phyloP scores from a whole-genome alignment of 2,329 filamentous ascomycete species.

The Scopulariopsis brevicaulis region DNA sequence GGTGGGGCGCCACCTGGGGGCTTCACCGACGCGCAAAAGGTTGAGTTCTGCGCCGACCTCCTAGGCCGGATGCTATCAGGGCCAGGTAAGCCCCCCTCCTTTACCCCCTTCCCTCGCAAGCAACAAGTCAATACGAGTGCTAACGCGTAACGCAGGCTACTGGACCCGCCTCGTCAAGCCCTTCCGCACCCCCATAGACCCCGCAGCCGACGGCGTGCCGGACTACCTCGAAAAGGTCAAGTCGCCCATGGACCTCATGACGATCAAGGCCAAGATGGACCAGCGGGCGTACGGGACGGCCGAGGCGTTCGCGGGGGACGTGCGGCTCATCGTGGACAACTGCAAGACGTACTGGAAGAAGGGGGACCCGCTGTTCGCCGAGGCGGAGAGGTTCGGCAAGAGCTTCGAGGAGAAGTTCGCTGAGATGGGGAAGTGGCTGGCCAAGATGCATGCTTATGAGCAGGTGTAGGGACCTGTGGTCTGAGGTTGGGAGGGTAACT shows the following conservation, averaged over 20 bases:
- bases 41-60: slow-evolving; percentile 47
- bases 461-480: background rate
- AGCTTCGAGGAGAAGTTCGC: slow-evolving; percentile 47
- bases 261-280: slow-evolving; percentile 51
- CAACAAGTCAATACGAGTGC: background rate
- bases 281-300: slow-evolving; percentile 35
- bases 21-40: slow-evolving; percentile 20
- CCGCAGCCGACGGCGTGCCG: slow-evolving; percentile 42
- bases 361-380: slow-evolving; percentile 39
- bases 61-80: slow-evolving; percentile 49
- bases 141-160: slow-evolving; percentile 32
- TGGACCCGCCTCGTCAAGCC: slow-evolving; percentile 56
- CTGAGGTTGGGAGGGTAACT: background rate
- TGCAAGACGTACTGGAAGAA: slow-evolving; percentile 53
- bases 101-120: no score
- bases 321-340: slow-evolving; percentile 51
- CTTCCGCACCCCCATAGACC: slow-evolving; percentile 49
- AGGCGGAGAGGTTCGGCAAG: slow-evolving; percentile 46
- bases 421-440: slow-evolving; percentile 48
- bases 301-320: slow-evolving; percentile 42
- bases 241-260: slow-evolving; percentile 49
- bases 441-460: slow-evolving; percentile 28
- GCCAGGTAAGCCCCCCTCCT: slow-evolving; percentile 31
- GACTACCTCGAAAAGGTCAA: slow-evolving; percentile 51
- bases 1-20: slow-evolving; percentile 2